Evolutionary conservation across 768 basidiomycete genomes (phyloP).

Genomic region (Xerocomellus amylosporus): DNA sequence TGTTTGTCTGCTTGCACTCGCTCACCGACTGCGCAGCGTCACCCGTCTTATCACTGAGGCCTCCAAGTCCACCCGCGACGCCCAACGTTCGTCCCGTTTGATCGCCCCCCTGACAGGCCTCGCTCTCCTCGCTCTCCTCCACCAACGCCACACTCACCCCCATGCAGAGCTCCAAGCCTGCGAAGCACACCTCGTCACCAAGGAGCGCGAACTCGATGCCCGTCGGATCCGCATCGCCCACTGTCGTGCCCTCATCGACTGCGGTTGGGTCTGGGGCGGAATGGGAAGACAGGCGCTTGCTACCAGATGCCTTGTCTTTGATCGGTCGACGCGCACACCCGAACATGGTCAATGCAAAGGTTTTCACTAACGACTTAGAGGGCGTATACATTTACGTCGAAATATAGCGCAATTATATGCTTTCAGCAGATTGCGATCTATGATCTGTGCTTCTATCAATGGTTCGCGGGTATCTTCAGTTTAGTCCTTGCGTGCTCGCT

Average conservation of each 20-base stretch:
- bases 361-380: neutral
- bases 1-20: neutral
- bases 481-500: constrained; percentile 56
- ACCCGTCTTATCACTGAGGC: constrained; percentile 78
- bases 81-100: constrained; percentile 31
- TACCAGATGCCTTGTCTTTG: neutral
- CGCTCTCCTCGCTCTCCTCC: constrained; percentile 40
- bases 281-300: constrained; percentile 59
- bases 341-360: neutral
- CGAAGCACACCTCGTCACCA: constrained; percentile 66
- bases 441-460: neutral
- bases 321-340: neutral
- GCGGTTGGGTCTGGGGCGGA: constrained; percentile 66
- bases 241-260: constrained; percentile 64
- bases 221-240: constrained; percentile 54
- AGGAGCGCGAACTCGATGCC: constrained; percentile 61
- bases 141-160: constrained; percentile 42
- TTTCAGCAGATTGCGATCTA: neutral
- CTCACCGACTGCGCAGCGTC: constrained; percentile 43
- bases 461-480: neutral
- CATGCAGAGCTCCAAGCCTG: constrained; percentile 82
- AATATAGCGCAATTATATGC: neutral
- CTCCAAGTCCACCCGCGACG: constrained; percentile 53
- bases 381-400: neutral
- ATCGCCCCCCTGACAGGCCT: constrained; percentile 20